A percentile compares a stretch with the other conserved stretches of the same genome.
phyloP scores from a whole-genome alignment of 768 basidiomycete genomes.

The Hysterangium stoloniferum region DNA sequence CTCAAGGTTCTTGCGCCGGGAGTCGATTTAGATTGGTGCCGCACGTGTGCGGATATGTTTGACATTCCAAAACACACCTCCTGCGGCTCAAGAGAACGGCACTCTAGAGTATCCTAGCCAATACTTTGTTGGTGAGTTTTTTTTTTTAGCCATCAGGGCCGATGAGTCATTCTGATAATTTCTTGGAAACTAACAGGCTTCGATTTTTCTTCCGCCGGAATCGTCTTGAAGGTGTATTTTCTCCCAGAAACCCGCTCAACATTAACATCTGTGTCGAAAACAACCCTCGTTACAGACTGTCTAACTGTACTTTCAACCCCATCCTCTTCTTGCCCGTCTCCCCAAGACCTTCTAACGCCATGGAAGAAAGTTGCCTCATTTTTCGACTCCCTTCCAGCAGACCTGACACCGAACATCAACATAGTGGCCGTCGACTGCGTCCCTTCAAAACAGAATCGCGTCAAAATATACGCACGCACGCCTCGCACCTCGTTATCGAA shows the following conservation, averaged over 20 bases:
- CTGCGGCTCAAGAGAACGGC: not conserved
- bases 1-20: not conserved
- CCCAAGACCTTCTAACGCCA: conserved; percentile 1
- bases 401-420: conserved; percentile 1
- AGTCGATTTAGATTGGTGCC: conserved; percentile 6
- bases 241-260: conserved; percentile 4
- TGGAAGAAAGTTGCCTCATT: not conserved
- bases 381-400: not conserved
- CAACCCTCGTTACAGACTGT: not conserved
- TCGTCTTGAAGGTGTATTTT: conserved; percentile 4
- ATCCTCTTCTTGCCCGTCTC: not conserved
- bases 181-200: not conserved
- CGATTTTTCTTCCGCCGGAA: conserved; percentile 4
- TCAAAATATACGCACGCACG: conserved; percentile 6
- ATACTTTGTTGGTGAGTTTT: conserved; percentile 7
- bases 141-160: not conserved
- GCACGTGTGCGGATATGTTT: not conserved
- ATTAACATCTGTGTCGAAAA: not conserved
- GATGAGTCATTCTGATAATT: not conserved
- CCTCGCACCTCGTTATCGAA: not conserved
- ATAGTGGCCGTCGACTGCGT: conserved; percentile 9
- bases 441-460: conserved; percentile 1
- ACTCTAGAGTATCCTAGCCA: conserved; percentile 4
- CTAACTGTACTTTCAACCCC: not conserved
- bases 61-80: not conserved